phyloP scores from a whole-genome alignment of 176 grass and related monocot genomes.

The Eragrostis nindensis region DNA sequence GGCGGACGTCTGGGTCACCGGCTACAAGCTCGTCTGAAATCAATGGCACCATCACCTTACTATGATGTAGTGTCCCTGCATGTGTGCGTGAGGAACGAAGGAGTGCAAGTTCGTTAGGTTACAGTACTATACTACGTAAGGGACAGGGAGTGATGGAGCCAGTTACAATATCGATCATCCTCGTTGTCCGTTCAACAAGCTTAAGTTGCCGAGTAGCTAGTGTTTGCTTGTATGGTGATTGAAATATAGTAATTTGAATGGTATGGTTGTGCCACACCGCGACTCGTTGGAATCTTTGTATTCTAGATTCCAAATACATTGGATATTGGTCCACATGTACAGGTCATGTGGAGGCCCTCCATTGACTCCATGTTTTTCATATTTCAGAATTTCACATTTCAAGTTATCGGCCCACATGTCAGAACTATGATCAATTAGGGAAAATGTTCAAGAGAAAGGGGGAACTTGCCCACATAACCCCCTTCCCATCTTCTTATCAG shows the following conservation, averaged over 20 bases:
- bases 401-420: too few relatives aligned
- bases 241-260: neutral
- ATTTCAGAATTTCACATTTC: too few relatives aligned
- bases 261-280: neutral
- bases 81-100: neutral
- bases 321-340: too few relatives aligned
- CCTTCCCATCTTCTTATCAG: too few relatives aligned
- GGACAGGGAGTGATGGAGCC: conserved; percentile 53
- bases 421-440: too few relatives aligned
- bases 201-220: conserved; percentile 2
- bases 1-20: conserved; percentile 65
- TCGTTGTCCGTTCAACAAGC: conserved; percentile 35
- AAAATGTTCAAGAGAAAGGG: too few relatives aligned
- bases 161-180: conserved; percentile 51
- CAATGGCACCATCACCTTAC: neutral
- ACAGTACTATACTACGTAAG: neutral
- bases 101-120: conserved; percentile 40
- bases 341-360: too few relatives aligned
- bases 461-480: too few relatives aligned
- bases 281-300: neutral
- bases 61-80: neutral
- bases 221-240: conserved; percentile 1
- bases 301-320: neutral
- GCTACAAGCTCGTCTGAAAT: conserved; percentile 72
- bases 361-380: too few relatives aligned